Conservation (phyloP, 331 rosid genomes). For the Pyrus hybrid region DNA sequence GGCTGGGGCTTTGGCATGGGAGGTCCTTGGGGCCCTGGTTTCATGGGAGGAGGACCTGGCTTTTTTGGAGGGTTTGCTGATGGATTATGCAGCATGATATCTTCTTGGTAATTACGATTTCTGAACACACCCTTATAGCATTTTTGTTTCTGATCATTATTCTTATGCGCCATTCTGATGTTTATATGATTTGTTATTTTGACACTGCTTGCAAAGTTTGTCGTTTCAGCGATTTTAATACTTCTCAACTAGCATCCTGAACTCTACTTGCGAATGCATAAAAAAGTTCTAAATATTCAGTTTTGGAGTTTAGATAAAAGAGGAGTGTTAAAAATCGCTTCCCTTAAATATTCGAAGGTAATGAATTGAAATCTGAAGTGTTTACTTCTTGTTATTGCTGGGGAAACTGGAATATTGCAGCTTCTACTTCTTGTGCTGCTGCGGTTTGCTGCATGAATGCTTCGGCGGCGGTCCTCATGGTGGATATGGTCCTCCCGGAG, state of each 20-base stretch:
- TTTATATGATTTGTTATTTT: not conserved
- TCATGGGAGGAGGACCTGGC: slow-evolving; percentile 31
- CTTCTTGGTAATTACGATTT: slow-evolving; percentile 45
- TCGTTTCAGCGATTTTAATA: not conserved
- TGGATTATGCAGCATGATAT: slow-evolving; percentile 42
- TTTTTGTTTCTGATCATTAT: not conserved
- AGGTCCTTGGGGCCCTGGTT: slow-evolving; percentile 16
- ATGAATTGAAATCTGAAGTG: not conserved
- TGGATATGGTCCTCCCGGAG: slow-evolving; percentile 34
- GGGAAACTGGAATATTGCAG: slow-evolving; percentile 22
- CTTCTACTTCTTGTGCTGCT: slow-evolving; percentile 66
- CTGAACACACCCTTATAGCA: not conserved
- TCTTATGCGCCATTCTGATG: not conserved
- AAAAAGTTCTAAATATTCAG: too few relatives aligned
- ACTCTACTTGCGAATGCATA: not conserved
- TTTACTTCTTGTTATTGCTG: not conserved
- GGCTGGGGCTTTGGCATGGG: slow-evolving; percentile 19
- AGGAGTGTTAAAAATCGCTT: not conserved
- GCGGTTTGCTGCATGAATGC: slow-evolving; percentile 57
- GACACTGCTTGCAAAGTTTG: not conserved
- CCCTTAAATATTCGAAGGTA: not conserved
- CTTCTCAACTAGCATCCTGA: not conserved
- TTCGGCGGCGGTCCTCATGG: slow-evolving; percentile 41
- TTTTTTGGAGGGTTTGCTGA: slow-evolving; percentile 51
- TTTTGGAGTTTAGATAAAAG: not conserved